A percentile compares a stretch with the other conserved stretches of the same genome.
Evolutionary conservation across 2,329 filamentous ascomycete species (phyloP).

Genomic region (Talaromyces funiculosus): DNA sequence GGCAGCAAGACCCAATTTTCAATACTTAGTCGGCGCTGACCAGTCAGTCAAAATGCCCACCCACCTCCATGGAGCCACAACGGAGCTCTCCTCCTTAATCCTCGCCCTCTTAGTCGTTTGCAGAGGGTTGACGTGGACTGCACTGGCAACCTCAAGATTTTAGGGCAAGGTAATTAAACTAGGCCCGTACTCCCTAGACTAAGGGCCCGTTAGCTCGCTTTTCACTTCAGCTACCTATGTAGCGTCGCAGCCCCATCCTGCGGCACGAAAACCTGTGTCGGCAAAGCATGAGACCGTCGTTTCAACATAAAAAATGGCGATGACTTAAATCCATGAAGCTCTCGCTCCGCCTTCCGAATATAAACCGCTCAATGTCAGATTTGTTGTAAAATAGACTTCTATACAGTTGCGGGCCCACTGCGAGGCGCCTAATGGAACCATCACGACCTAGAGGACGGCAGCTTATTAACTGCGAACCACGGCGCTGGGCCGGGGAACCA

Average conservation of each 20-base stretch:
- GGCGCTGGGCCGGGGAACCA: constrained; percentile 16
- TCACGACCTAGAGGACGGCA: constrained; percentile 5
- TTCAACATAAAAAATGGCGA: not conserved
- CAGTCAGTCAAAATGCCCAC: not conserved
- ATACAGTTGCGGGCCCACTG: not conserved
- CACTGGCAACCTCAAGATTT: not conserved
- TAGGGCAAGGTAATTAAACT: constrained; percentile 9
- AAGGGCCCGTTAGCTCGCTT: constrained; percentile 3
- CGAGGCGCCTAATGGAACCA: not conserved
- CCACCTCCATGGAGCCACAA: not conserved
- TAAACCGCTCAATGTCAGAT: not conserved
- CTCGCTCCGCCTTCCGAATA: not conserved
- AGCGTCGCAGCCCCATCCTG: constrained; percentile 2
- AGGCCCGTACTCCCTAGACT: constrained; percentile 1
- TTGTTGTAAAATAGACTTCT: not conserved
- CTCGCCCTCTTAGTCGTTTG: not conserved
- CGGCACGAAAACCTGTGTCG: not conserved
- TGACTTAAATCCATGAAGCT: too few species aligned
- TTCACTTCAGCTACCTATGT: constrained; percentile 7
- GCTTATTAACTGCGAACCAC: constrained; percentile 13
- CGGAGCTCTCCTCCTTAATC: not conserved
- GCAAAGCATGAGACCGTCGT: not conserved
- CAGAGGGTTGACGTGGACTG: not conserved
- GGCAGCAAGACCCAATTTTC: not conserved
- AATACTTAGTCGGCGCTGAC: not conserved